Conservation (phyloP, 768 basidiomycete genomes). For the Trametes elegans region DNA sequence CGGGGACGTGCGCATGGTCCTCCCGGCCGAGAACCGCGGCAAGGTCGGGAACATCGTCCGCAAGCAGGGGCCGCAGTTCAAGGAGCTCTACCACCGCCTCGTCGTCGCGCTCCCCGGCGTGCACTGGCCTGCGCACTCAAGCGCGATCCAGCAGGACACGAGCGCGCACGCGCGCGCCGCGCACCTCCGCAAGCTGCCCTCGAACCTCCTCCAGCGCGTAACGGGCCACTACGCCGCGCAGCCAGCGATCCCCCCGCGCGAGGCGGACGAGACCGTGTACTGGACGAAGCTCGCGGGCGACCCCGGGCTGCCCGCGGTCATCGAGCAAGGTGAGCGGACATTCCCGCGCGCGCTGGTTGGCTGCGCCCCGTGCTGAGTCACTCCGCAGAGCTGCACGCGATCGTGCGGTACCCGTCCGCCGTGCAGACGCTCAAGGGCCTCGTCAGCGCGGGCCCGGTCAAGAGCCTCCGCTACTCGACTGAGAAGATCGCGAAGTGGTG, state of each 20-base stretch:
- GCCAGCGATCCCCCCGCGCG: conserved; percentile 37
- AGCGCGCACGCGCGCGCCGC: conserved; percentile 63
- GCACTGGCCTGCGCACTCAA: conserved; percentile 56
- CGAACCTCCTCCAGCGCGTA: conserved; percentile 57
- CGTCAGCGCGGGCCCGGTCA: conserved; percentile 75
- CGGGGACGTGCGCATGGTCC: conserved; percentile 91
- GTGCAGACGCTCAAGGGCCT: conserved; percentile 86
- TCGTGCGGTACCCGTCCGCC: conserved; percentile 82
- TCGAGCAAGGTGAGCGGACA: conserved; percentile 47
- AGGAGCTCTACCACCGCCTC: conserved; percentile 79
- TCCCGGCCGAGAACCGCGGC: conserved; percentile 90
- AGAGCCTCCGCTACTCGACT: conserved; percentile 70
- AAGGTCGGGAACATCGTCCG: conserved; percentile 95
- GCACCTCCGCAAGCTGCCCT: conserved; percentile 78
- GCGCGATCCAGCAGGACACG: conserved; percentile 71
- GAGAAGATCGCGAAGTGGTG: conserved; percentile 90
- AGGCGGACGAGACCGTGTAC: conserved; percentile 71
- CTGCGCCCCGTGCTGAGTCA: not conserved
- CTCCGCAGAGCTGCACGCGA: conserved; percentile 63
- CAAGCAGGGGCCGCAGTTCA: conserved; percentile 80
- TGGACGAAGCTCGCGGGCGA: conserved; percentile 74
- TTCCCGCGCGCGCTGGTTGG: not conserved
- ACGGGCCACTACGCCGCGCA: conserved; percentile 46
- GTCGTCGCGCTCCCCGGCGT: conserved; percentile 80
- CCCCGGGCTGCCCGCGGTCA: conserved; percentile 46